Percentiles rank a stretch among this genome's conserved stretches.
Evolutionary conservation across 2,329 filamentous ascomycete genomes (phyloP).

Genomic region (Colletotrichum falcatum): DNA sequence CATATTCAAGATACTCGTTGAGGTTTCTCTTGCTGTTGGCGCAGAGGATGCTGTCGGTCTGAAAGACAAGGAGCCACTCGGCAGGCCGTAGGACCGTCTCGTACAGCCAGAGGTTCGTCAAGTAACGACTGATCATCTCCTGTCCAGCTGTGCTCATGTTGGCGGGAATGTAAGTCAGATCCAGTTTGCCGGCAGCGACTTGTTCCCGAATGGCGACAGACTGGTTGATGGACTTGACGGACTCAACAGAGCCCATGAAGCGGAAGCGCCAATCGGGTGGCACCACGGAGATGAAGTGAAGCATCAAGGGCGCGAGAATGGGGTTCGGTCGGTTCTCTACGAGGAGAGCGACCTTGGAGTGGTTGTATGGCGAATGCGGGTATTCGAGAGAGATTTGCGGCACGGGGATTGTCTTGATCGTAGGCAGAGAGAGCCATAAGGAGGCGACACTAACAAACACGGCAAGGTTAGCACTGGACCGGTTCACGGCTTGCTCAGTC

Average conservation of each 20-base stretch:
- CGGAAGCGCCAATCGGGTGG: conserved; percentile 67
- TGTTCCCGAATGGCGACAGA: conserved; percentile 60
- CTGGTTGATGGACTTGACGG: conserved; percentile 58
- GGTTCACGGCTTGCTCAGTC: background rate
- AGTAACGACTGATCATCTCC: conserved; percentile 65
- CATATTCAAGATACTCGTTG: conserved; percentile 64
- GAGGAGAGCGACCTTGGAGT: conserved; percentile 66
- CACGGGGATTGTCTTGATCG: conserved; percentile 44
- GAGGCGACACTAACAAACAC: conserved; percentile 36
- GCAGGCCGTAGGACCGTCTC: conserved; percentile 60
- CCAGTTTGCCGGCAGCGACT: conserved; percentile 59
- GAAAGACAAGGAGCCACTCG: conserved; percentile 67
- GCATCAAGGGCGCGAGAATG: conserved; percentile 63
- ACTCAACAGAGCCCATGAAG: conserved; percentile 64
- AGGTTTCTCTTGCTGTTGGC: conserved; percentile 61
- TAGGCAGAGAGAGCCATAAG: conserved; percentile 43
- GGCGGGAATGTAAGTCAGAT: conserved; percentile 62
- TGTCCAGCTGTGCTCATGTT: conserved; percentile 63
- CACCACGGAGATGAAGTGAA: conserved; percentile 68
- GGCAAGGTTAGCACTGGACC: conserved; percentile 6
- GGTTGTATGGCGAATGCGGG: conserved; percentile 55
- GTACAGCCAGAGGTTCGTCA: conserved; percentile 66
- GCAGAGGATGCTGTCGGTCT: conserved; percentile 67
- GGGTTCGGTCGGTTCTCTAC: conserved; percentile 64
- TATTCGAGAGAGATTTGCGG: conserved; percentile 52